Evolutionary conservation across 768 basidiomycete genomes (phyloP), one percentile per base, ranked within the genome.

Genomic region (Calocera cornea): DNA sequence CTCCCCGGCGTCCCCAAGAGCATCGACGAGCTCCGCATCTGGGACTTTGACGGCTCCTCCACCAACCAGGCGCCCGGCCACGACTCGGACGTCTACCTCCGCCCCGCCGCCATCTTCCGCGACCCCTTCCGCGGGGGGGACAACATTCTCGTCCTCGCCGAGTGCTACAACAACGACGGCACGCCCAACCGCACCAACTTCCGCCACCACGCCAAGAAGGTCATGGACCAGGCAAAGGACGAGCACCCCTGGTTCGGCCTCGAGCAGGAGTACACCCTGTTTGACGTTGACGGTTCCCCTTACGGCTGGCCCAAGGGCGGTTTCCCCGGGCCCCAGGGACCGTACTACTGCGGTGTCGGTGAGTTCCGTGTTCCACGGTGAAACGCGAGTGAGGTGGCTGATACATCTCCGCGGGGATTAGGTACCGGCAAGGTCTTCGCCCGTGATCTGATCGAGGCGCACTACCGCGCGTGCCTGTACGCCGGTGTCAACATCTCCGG

Each of bases 331-430:
- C 95, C 97, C 70, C 97, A 99, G 78, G 97, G 97, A 69, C 97
- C 97, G 64, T 97, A 99, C 80, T 99, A 99, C 81, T 99, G 97
- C 75, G 97, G 95, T 82, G 95, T 95, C 77, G 95, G 95, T 90
- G 75, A 70, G 86, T 79, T 38, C 64, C 70, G 65, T 38, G 29
- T 49, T 36, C 40, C 40, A 16, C 24, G 34, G 36, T 41, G 50
- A 16, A 36, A 24, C 41, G 40, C 27, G 36, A 34, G 16, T 34
- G 22, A 17, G 22, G 34, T 40, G 47, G n/a, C 60, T 41, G 7
- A 60, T 31, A 27, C 36, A 27, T 63, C 36, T 29, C 19, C 50
- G 24, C 67, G 33, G 41, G 22, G 38, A 41, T 64, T 41, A 94
- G 92, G 92, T 70, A 89, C 95, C 68, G 95, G 95, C 79, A 95